A percentile compares a stretch with the other conserved stretches of the same genome.
Evolutionary conservation across 2,329 filamentous ascomycete species (phyloP).

Genomic region (Alternaria arbusti): DNA sequence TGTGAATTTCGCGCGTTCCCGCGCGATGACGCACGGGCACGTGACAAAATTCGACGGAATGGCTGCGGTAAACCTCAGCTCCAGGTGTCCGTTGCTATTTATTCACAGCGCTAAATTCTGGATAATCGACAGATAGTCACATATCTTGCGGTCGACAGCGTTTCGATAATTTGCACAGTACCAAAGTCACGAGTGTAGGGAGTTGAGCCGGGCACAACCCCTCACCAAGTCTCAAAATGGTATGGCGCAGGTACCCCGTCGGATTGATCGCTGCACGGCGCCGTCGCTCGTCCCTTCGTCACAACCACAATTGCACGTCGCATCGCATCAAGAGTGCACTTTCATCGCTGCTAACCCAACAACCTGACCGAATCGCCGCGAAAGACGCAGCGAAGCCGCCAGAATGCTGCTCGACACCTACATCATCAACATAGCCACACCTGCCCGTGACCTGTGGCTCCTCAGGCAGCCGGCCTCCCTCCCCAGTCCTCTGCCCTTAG

Average conservation of each 20-base stretch:
- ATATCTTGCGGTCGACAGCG: no score
- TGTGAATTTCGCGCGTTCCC: not conserved
- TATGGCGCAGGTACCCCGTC: slow-evolving; percentile 24
- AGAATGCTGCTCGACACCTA: slow-evolving; percentile 19
- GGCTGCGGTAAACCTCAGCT: not conserved
- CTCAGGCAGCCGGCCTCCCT: slow-evolving; percentile 34
- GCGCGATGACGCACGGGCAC: not conserved
- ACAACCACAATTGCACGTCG: slow-evolving; percentile 28
- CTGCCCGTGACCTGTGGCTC: slow-evolving; percentile 26
- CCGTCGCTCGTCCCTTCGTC: slow-evolving; percentile 27
- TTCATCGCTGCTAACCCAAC: slow-evolving; percentile 34
- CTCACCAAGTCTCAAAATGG: slow-evolving; percentile 18
- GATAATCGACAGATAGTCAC: not conserved
- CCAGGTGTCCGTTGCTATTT: not conserved
- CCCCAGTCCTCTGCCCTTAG: slow-evolving; percentile 18
- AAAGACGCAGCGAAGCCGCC: slow-evolving; percentile 24
- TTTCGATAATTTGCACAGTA: not conserved
- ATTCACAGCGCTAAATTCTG: not conserved
- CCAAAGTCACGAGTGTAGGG: slow-evolving; percentile 14
- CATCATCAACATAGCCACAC: slow-evolving; percentile 38
- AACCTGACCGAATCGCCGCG: slow-evolving; percentile 28
- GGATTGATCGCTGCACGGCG: slow-evolving; percentile 31
- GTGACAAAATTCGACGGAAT: not conserved
- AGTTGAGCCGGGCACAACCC: slow-evolving; percentile 13
- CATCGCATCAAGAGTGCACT: slow-evolving; percentile 21